phyloP scores from a whole-genome alignment of 768 basidiomycete species.

The Daedaleopsis nitida region DNA sequence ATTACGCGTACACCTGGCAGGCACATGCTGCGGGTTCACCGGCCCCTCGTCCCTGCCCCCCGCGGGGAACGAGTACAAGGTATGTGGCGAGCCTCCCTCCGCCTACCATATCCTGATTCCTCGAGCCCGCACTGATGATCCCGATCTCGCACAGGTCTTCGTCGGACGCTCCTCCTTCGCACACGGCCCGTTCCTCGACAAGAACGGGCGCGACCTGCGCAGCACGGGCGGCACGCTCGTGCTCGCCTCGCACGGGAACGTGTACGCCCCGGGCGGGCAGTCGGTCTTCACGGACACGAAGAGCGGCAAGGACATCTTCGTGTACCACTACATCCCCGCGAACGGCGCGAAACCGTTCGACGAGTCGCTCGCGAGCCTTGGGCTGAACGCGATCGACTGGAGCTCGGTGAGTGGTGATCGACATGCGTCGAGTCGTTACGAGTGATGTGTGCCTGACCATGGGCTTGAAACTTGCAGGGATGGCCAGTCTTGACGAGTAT shows the following conservation, averaged over 20 bases:
- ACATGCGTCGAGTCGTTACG: neutral
- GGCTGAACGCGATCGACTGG: constrained; percentile 23
- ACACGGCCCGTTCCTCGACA: constrained; percentile 25
- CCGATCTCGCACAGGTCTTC: constrained; percentile 12
- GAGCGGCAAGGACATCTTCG: constrained; percentile 19
- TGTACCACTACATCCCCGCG: constrained; percentile 23
- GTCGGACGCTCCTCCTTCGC: constrained; percentile 25
- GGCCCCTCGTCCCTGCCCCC: constrained; percentile 12
- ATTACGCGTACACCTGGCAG: neutral
- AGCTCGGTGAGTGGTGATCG: constrained; percentile 16
- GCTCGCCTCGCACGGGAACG: constrained; percentile 31
- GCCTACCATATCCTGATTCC: neutral
- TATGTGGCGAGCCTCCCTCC: neutral
- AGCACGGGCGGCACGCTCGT: constrained; percentile 27
- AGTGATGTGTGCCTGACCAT: neutral
- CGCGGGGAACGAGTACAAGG: constrained; percentile 28
- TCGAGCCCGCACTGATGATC: neutral
- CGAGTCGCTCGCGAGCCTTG: constrained; percentile 14
- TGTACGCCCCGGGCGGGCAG: constrained; percentile 33
- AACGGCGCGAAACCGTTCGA: constrained; percentile 16
- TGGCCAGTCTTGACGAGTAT: neutral
- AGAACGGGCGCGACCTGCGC: constrained; percentile 16
- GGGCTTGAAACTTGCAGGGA: neutral
- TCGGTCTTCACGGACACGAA: constrained; percentile 16
- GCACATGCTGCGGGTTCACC: constrained; percentile 19